These are phyloP conservation scores for Wickerhamomyces bisporus DNA, from an alignment of 805 yeast species.

Conservation along the genomic window DNA sequence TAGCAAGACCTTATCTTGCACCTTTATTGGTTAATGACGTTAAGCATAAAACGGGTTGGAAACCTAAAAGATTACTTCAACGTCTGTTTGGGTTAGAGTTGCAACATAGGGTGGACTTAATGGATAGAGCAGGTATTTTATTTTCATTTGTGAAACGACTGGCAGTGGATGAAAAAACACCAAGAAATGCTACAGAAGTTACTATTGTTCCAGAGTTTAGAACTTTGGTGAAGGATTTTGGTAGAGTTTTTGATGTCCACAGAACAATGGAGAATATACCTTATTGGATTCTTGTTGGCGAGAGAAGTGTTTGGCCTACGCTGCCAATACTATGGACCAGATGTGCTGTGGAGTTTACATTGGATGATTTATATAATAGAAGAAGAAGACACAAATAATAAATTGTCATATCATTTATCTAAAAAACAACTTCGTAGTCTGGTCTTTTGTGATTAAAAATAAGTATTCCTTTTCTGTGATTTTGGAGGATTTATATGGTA, in stretches of 20 bases:
- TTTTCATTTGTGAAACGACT: conserved; percentile 66
- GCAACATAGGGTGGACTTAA: conserved; percentile 75
- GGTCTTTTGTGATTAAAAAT: conserved; percentile 53
- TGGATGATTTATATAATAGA: conserved; percentile 62
- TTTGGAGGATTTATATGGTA: conserved; percentile 14
- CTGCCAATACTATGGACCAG: conserved; percentile 80
- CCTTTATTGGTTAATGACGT: conserved; percentile 82
- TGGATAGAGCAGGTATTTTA: conserved; percentile 74
- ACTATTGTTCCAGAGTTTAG: conserved; percentile 86
- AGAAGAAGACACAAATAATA: conserved; percentile 23
- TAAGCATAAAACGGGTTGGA: conserved; percentile 53
- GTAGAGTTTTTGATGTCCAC: conserved; percentile 46
- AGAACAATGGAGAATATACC: conserved; percentile 80
- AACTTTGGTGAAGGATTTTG: conserved; percentile 38
- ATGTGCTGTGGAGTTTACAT: conserved; percentile 82
- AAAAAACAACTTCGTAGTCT: conserved; percentile 34
- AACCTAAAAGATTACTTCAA: conserved; percentile 31
- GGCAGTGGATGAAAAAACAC: conserved; percentile 84
- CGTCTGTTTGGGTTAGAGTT: conserved; percentile 57
- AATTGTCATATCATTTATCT: conserved; percentile 20
- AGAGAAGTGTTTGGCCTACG: conserved; percentile 89
- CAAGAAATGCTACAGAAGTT: conserved; percentile 73
- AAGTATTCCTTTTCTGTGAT: conserved; percentile 60
- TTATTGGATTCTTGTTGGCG: conserved; percentile 89
- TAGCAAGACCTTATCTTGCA: conserved; percentile 91